Percentiles rank a stretch among this genome's conserved stretches.
phyloP scores from a whole-genome alignment of 768 basidiomycete genomes.

The Russula earlei region DNA sequence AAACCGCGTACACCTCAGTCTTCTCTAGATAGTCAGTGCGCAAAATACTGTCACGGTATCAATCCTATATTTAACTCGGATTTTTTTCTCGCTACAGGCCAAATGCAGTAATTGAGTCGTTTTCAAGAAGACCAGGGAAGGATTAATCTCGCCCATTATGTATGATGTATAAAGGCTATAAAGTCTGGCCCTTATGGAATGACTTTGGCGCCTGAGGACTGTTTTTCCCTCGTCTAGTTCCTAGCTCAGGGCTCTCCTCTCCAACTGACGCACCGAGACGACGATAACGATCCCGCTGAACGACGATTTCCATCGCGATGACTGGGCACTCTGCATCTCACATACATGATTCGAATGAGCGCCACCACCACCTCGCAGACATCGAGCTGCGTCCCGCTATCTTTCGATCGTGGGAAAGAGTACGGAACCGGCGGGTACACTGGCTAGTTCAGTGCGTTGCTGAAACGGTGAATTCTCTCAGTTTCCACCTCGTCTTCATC shows the following conservation, averaged over 20 bases:
- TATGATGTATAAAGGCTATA: too few relatives aligned
- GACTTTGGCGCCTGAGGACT: neutral
- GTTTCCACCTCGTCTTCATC: neutral
- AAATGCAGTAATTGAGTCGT: too few relatives aligned
- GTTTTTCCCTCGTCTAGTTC: neutral
- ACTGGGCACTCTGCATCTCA: neutral
- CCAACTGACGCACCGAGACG: neutral
- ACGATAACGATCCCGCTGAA: neutral
- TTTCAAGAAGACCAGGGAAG: too few relatives aligned
- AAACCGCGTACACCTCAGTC: too few relatives aligned
- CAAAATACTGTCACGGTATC: too few relatives aligned
- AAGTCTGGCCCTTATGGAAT: neutral
- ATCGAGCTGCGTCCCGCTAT: slow-evolving; percentile 31
- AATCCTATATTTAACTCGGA: too few relatives aligned
- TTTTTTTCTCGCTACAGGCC: too few relatives aligned
- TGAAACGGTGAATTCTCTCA: slow-evolving; percentile 38
- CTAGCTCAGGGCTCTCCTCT: neutral
- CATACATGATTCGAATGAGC: neutral
- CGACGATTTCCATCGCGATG: neutral
- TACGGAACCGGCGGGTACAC: slow-evolving; percentile 33
- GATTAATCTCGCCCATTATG: too few relatives aligned
- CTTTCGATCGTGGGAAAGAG: slow-evolving; percentile 42
- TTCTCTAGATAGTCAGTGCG: too few relatives aligned
- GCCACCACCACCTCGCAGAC: slow-evolving; percentile 34
- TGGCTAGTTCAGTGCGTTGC: slow-evolving; percentile 51